phyloP scores from a whole-genome alignment of 257 asterid genomes.

The Petunia secreta region DNA sequence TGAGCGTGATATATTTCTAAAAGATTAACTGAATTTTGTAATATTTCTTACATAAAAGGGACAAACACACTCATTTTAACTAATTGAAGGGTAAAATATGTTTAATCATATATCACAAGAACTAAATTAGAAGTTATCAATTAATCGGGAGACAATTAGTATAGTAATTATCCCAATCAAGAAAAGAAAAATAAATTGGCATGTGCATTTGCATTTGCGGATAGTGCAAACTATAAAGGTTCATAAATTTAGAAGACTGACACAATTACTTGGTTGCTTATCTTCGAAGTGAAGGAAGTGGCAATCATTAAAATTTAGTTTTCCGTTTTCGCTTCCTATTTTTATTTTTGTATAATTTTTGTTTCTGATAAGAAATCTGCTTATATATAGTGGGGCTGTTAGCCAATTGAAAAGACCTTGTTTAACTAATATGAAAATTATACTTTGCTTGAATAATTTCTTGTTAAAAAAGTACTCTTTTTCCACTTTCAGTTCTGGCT shows the following conservation, averaged over 20 bases:
- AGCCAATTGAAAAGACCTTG: background rate
- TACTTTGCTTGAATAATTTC: background rate
- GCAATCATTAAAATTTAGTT: background rate
- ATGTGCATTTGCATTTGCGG: background rate
- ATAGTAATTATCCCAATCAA: background rate
- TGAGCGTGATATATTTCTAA: too few species aligned
- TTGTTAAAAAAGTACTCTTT: background rate
- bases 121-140: too few species aligned
- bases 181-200: background rate
- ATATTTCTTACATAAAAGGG: too few species aligned
- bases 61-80: too few species aligned
- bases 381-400: too few species aligned
- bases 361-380: too few species aligned
- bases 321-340: too few species aligned
- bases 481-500: background rate
- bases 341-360: too few species aligned
- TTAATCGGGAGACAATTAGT: too few species aligned
- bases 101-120: too few species aligned
- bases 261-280: background rate
- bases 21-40: too few species aligned
- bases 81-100: too few species aligned
- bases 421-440: background rate
- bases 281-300: constrained; percentile 22
- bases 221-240: background rate
- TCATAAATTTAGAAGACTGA: background rate